Evolutionary conservation across 2,329 filamentous ascomycete species (phyloP).

Genomic region (Phyllosticta citrichinensis): DNA sequence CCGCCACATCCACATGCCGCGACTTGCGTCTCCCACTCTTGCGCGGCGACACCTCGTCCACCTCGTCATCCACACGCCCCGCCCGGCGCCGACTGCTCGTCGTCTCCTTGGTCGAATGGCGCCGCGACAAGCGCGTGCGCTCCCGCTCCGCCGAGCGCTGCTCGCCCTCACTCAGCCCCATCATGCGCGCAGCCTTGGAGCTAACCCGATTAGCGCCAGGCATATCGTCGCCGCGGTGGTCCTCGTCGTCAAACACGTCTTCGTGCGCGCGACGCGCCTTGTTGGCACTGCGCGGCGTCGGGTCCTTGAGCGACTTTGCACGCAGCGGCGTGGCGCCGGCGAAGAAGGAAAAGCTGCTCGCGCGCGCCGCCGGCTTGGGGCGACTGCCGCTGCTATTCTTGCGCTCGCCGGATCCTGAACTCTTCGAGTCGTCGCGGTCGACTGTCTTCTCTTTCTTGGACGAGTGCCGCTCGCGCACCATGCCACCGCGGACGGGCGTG

Average conservation of each 20-base stretch:
- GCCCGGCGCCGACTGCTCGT: slow-evolving; percentile 18
- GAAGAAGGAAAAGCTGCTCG: slow-evolving; percentile 57
- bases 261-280: not conserved
- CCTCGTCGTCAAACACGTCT: slow-evolving; percentile 48
- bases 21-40: slow-evolving; percentile 14
- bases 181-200: slow-evolving; percentile 68
- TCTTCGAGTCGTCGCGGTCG: slow-evolving; percentile 51
- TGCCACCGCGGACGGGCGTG: slow-evolving; percentile 20
- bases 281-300: slow-evolving; percentile 45
- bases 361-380: slow-evolving; percentile 36
- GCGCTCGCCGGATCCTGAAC: slow-evolving; percentile 60
- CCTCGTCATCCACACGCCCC: slow-evolving; percentile 47
- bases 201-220: slow-evolving; percentile 43
- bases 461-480: slow-evolving; percentile 38
- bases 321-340: slow-evolving; percentile 47
- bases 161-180: slow-evolving; percentile 42
- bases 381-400: slow-evolving; percentile 23
- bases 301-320: slow-evolving; percentile 57
- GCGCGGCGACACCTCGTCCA: slow-evolving; percentile 34
- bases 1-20: slow-evolving; percentile 3
- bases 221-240: slow-evolving; percentile 51
- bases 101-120: slow-evolving; percentile 36
- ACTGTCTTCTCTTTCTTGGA: slow-evolving; percentile 43
- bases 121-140: slow-evolving; percentile 26
- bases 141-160: slow-evolving; percentile 17